Base-by-base conservation (phyloP, 108 stramenopile genomes). In the Nitzschia putrida region DNA sequence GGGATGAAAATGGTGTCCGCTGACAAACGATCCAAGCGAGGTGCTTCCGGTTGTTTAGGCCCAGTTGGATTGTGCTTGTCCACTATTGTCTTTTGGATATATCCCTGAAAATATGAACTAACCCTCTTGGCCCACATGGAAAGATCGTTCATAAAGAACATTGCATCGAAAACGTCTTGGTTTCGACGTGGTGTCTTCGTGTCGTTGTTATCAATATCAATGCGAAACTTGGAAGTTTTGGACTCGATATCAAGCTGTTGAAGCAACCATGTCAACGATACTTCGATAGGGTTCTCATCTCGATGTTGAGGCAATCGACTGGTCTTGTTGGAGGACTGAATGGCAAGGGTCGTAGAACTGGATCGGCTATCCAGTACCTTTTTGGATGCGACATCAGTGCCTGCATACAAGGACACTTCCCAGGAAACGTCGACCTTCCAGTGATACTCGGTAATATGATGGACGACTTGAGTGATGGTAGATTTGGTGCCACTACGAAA, bases 151-250 rank as follows among this genome's bases (percentile, higher is more conserved):
- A 79, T 74, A 50, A 88, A 87, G 9, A 73, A 66, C 8, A 80
- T 12, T 14, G 85, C 86, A 24, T 68, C 68, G 23, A 87, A 74
- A 42, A 79, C 64, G 34, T 85, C 76, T 34, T 73, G 52, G 45
- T 91, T 91, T 26, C 88, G 80, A 20, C 80, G 75, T 12, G 90
- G 90, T 20, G 90, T 91, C 34, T 78, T 80, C 11, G 72, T 69
- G 5, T 53, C 60, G 10, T 68, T 66, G 49, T 55, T 25, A 10
- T 71, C 21, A 1, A 64, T 67, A 71, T 88, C 85, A 55, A 81
- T 80, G 45, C 73, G 43, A 45, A 91, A 79, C n/a, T 74, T 66
- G 45, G 83, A 42, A 24, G 64, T 61, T 43, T 50, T 45, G 10
- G 47, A 23, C 20, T 75, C 60, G 4, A 52, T 55, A 38, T 72